Conservation (phyloP, 2,329 filamentous ascomycete genomes). For the Penicillium verrucosum region DNA sequence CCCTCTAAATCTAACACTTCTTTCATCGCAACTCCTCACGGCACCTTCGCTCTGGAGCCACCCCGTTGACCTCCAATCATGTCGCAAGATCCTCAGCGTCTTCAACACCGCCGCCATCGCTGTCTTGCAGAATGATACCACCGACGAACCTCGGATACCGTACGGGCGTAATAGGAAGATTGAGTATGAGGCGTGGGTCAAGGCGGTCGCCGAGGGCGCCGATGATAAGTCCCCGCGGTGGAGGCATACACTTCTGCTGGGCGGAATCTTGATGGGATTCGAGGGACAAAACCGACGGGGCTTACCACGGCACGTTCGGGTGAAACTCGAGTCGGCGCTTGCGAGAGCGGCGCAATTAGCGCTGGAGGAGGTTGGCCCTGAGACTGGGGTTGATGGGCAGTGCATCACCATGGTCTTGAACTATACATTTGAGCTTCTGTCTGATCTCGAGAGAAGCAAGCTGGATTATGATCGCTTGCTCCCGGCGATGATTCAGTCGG, state of each 20-base stretch:
- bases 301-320: constrained; percentile 62
- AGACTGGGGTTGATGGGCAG: constrained; percentile 49
- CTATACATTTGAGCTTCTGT: constrained; percentile 70
- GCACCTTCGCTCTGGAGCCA: constrained; percentile 58
- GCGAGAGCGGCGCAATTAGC: constrained; percentile 75
- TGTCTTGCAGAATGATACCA: constrained; percentile 48
- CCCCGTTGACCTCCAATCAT: constrained; percentile 53
- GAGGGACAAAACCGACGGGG: constrained; percentile 61
- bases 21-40: constrained; percentile 58
- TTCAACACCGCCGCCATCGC: constrained; percentile 60
- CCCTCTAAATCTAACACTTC: constrained; percentile 58
- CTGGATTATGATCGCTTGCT: constrained; percentile 69
- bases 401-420: constrained; percentile 69
- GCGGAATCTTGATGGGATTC: constrained; percentile 74
- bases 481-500: constrained; percentile 64
- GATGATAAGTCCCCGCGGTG: constrained; percentile 66
- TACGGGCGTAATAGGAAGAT: constrained; percentile 50
- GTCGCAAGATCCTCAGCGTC: constrained; percentile 57
- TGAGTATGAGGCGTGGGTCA: constrained; percentile 56
- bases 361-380: constrained; percentile 55
- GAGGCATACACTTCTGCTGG: constrained; percentile 79
- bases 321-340: constrained; percentile 68
- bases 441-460: constrained; percentile 55
- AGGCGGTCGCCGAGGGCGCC: constrained; percentile 57
- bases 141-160: constrained; percentile 34